A percentile compares a stretch with the other conserved stretches of the same genome.
Conservation (phyloP, 768 basidiomycete species). For the Termitomyces sp. region DNA sequence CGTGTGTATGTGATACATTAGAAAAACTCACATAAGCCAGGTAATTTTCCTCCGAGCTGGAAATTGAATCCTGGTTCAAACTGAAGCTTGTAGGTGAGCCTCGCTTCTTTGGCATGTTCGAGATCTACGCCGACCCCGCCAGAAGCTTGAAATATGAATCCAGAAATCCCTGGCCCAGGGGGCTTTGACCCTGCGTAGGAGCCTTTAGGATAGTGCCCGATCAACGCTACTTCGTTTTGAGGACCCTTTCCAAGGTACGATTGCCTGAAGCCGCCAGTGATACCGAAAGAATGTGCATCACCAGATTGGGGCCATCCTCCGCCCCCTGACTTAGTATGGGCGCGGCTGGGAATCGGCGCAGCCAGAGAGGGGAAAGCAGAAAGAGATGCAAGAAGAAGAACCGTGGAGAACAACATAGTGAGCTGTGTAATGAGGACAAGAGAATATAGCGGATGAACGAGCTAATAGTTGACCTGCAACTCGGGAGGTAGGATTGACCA, state of each 20-base stretch:
- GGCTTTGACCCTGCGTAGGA: slow-evolving; percentile 11
- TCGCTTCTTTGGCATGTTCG: slow-evolving; percentile 58
- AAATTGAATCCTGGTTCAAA: slow-evolving; percentile 50
- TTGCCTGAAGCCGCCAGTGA: slow-evolving; percentile 1
- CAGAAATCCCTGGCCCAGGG: slow-evolving; percentile 4
- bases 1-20: not conserved
- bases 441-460: slow-evolving; percentile 4
- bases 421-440: not conserved
- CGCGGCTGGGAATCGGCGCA: slow-evolving; percentile 9
- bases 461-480: slow-evolving; percentile 17
- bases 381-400: slow-evolving; percentile 6
- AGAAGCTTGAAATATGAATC: slow-evolving; percentile 50
- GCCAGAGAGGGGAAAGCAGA: slow-evolving; percentile 4
- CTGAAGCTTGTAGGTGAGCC: slow-evolving; percentile 54
- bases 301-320: slow-evolving; percentile 7
- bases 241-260: not conserved
- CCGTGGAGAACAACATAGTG: slow-evolving; percentile 6
- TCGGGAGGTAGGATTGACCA: slow-evolving; percentile 9
- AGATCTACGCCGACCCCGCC: slow-evolving; percentile 50
- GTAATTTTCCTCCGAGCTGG: slow-evolving; percentile 65
- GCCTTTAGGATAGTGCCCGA: slow-evolving; percentile 7
- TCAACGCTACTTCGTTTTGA: not conserved
- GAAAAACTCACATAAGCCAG: slow-evolving; percentile 53
- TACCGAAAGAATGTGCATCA: slow-evolving; percentile 4
- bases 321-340: not conserved